These are phyloP conservation scores for Choiromyces venosus DNA, from an alignment of 495 filamentous ascomycete species.

Conservation along the genomic window DNA sequence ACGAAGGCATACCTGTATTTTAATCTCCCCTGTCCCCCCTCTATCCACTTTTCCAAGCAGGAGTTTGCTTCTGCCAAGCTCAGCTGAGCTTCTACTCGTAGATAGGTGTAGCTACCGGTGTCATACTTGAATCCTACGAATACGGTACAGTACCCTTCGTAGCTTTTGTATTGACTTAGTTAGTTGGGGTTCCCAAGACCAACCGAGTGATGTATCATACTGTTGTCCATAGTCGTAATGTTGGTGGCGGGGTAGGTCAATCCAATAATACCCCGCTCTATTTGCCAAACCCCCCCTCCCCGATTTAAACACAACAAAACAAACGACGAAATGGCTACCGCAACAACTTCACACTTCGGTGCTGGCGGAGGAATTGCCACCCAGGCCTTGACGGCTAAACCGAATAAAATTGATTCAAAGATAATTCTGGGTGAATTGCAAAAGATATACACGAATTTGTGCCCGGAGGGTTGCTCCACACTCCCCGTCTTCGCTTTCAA, in stretches of 20 bases:
- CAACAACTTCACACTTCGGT: slow-evolving; percentile 5
- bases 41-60: no score
- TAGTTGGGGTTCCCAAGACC: no score
- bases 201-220: no score
- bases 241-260: background rate
- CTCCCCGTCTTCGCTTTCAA: slow-evolving; percentile 22
- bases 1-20: no score
- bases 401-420: slow-evolving; percentile 21
- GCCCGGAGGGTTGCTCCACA: slow-evolving; percentile 8
- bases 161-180: no score
- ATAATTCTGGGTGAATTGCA: slow-evolving; percentile 24
- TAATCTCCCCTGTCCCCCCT: no score
- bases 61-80: no score
- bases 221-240: background rate
- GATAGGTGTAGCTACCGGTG: no score
- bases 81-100: no score
- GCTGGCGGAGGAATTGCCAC: slow-evolving; percentile 32
- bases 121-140: no score
- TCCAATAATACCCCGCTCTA: background rate
- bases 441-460: slow-evolving; percentile 12
- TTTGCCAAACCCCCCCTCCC: background rate
- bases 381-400: slow-evolving; percentile 18
- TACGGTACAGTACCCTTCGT: no score
- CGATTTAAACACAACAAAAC: background rate
- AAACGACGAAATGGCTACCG: slow-evolving; percentile 14